Percentiles rank a stretch among this genome's conserved stretches.
These are phyloP conservation scores for Chalciporus piperatus DNA, from an alignment of 768 basidiomycete species.

Conservation along the genomic window DNA sequence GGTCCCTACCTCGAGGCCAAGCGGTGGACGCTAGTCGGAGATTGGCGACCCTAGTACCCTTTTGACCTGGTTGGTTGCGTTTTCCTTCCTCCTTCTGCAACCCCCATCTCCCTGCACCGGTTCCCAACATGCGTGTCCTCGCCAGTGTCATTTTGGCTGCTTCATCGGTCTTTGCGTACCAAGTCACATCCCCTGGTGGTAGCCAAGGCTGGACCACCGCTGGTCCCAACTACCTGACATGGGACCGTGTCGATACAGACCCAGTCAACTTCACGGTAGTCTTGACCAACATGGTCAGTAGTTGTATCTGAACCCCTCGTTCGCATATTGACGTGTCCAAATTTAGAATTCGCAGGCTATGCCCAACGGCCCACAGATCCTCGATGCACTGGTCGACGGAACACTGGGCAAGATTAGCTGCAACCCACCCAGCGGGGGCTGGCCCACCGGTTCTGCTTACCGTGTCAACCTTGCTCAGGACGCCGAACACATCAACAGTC, in stretches of 20 bases:
- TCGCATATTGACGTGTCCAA: background rate
- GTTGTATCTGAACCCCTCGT: background rate
- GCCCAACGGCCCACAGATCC: slow-evolving; percentile 39
- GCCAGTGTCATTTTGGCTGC: slow-evolving; percentile 45
- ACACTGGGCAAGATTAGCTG: slow-evolving; percentile 38
- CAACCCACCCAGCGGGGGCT: slow-evolving; percentile 59
- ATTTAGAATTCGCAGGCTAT: slow-evolving; percentile 36
- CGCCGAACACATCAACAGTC: slow-evolving; percentile 41
- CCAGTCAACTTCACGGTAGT: slow-evolving; percentile 63
- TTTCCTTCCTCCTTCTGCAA: slow-evolving; percentile 11
- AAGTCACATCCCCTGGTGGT: slow-evolving; percentile 50
- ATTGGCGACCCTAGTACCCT: slow-evolving; percentile 2
- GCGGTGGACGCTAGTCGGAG: slow-evolving; percentile 5
- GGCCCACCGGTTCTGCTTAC: slow-evolving; percentile 60
- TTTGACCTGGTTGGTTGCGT: slow-evolving; percentile 3
- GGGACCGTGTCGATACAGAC: slow-evolving; percentile 69
- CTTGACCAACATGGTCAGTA: slow-evolving; percentile 58
- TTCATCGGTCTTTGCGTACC: slow-evolving; percentile 61
- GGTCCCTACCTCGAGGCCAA: slow-evolving; percentile 4
- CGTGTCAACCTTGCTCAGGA: slow-evolving; percentile 69
- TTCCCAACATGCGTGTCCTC: slow-evolving; percentile 42
- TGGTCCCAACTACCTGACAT: slow-evolving; percentile 53
- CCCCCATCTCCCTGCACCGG: slow-evolving; percentile 15
- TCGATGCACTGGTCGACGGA: slow-evolving; percentile 56
- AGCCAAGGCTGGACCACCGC: slow-evolving; percentile 54